These are phyloP conservation scores for Neurospora sp. DNA, from an alignment of 495 filamentous ascomycete species.

Conservation along the genomic window DNA sequence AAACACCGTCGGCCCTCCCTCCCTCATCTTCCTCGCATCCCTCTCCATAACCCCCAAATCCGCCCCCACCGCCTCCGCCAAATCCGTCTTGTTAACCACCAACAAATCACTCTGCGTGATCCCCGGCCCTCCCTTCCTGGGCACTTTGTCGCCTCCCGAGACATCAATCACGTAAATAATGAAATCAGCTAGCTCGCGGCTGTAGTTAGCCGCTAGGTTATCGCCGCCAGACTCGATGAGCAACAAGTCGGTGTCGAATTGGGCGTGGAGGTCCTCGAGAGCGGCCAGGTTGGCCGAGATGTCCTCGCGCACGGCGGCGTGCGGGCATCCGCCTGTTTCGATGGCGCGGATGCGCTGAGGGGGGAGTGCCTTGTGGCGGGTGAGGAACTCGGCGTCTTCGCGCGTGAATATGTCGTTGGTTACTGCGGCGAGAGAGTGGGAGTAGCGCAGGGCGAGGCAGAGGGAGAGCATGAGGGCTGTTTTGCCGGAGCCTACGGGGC, in stretches of 20 bases:
- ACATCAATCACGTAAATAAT: slow-evolving; percentile 99
- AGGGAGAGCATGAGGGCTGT: slow-evolving; percentile 91
- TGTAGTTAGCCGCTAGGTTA: slow-evolving; percentile 95
- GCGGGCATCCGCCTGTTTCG: slow-evolving; percentile 94
- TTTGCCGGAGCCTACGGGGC: slow-evolving; percentile 94
- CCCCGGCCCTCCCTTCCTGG: slow-evolving; percentile 89
- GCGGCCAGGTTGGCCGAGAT: slow-evolving; percentile 88
- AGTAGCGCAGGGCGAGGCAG: slow-evolving; percentile 64
- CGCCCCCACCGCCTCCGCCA: slow-evolving; percentile 84
- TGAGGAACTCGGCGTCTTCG: slow-evolving; percentile 96
- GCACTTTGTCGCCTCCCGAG: slow-evolving; percentile 92
- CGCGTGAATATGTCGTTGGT: slow-evolving; percentile 99
- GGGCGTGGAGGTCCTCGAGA: slow-evolving; percentile 71
- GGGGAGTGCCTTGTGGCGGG: slow-evolving; percentile 72
- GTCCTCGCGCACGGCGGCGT: slow-evolving; percentile 96
- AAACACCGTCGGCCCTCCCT: slow-evolving; percentile 94
- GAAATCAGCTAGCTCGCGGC: slow-evolving; percentile 84
- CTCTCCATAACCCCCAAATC: slow-evolving; percentile 92
- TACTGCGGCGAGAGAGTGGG: slow-evolving; percentile 83
- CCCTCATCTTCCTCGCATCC: slow-evolving; percentile 87
- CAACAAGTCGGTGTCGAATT: slow-evolving; percentile 64
- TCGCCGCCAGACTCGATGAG: slow-evolving; percentile 94
- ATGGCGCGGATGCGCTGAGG: slow-evolving; percentile 81
- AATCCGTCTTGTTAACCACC: slow-evolving; percentile 92
- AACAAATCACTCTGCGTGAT: slow-evolving; percentile 92